phyloP scores from a whole-genome alignment of 352 stramenopile genomes.

The Globisporangium alternatum region DNA sequence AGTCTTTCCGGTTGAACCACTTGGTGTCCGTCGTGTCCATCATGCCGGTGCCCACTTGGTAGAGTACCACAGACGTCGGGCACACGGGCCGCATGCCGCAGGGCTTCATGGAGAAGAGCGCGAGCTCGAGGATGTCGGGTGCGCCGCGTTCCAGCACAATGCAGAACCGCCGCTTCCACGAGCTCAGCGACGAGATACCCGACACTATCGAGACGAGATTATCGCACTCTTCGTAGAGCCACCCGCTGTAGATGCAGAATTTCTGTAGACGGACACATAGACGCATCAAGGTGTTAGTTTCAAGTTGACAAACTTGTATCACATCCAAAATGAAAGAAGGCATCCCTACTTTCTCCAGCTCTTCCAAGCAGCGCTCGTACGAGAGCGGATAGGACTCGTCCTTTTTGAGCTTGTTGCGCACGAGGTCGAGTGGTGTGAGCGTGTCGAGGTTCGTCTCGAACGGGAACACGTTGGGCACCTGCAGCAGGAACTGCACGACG shows the following conservation, averaged over 20 bases:
- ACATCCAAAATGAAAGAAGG: too few species aligned
- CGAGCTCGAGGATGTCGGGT: slow-evolving; percentile 61
- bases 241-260: slow-evolving; percentile 57
- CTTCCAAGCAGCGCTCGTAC: slow-evolving; percentile 52
- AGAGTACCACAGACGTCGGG: slow-evolving; percentile 58
- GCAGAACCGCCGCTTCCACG: slow-evolving; percentile 55
- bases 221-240: slow-evolving; percentile 62
- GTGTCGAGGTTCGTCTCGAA: slow-evolving; percentile 45
- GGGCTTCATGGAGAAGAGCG: slow-evolving; percentile 59
- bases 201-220: slow-evolving; percentile 61
- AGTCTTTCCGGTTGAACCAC: slow-evolving; percentile 74
- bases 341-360: slow-evolving; percentile 43
- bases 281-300: slow-evolving; percentile 11
- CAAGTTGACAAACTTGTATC: background rate
- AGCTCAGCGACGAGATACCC: slow-evolving; percentile 57
- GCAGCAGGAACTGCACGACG: slow-evolving; percentile 44
- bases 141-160: slow-evolving; percentile 68
- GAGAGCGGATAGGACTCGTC: slow-evolving; percentile 21
- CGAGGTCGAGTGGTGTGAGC: slow-evolving; percentile 48
- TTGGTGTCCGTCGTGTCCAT: slow-evolving; percentile 40
- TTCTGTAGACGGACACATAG: slow-evolving; percentile 22
- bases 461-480: slow-evolving; percentile 31
- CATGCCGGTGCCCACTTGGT: slow-evolving; percentile 50
- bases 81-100: slow-evolving; percentile 42
- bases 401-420: slow-evolving; percentile 28